Base-by-base conservation (phyloP, 257 asterid species). In the Forsythia suspensa region DNA sequence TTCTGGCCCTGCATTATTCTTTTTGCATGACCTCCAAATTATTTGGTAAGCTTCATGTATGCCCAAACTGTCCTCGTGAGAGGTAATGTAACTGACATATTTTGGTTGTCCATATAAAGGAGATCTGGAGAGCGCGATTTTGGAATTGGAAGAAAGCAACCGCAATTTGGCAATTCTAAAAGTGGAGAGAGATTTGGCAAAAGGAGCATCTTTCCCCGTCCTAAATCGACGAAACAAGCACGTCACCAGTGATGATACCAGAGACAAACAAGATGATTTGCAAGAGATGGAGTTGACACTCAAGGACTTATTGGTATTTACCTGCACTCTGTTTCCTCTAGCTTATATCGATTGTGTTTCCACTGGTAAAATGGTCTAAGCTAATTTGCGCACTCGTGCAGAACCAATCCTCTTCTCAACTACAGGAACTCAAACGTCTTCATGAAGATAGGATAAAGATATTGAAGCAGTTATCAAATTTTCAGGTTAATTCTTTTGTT, bases 81-180 rank as follows among this genome's bases (percentile, higher is more conserved):
- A 73, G 70, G 65, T 63, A 71, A 61, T 20, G 73, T 77, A 34
- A 72, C 76, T 57, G 74, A 76, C 75, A 51, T 76, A 48, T 42
- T 81, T 76, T 59, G 55, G 70, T 39, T 84, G 78, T 71, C 70
- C 66, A 75, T 85, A 40, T 89, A 70, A 82, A 96, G 99, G 97
- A 79, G 99, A 96, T 71, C 82, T 96, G 83, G 94, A 92, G 83
- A 85, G 83, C 77, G 83, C 92, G 3, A 51, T 90, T 16, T 77
- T 85, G 72, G 94, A 94, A 83, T 82, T 96, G 87, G 99, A 94
- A 85, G 98, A 89, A 83, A 88, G 90, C 86, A 91, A 92, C 76
- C 77, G 86, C 73, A 84, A 88, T 72, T 85, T 94, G 90, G 92
- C 94, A 61, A 82, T 88, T 83, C 86, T 94, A 72, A 92, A 87